Evolutionary conservation across 257 asterid genomes (phyloP), one percentile per base, ranked within the genome.

Genomic region (Fraxinus anomala): DNA sequence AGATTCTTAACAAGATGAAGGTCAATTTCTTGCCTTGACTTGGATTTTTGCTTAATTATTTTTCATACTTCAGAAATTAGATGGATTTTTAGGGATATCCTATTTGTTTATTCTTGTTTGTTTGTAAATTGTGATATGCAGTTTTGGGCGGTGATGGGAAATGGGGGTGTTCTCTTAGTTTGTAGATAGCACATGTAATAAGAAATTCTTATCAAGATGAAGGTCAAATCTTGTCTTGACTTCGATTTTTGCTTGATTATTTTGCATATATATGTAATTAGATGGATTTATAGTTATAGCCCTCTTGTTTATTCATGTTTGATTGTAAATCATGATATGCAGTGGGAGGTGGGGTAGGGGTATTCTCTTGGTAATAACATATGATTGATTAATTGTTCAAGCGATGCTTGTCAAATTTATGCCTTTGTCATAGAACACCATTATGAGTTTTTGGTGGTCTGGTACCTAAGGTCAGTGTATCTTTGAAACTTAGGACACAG

Each of bases 1-100:
- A 91, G 13, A 87, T 92, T 72, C 87, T 91, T 65, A 89, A 89
- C 82, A 92, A 91, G 91, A 92, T 92, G 94, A 92, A 89, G 97
- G 97, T 92, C 12, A 26, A 69, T 81, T 56, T 69, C 71, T 71
- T 66, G 54, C 5, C 19, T 63, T 39, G 16, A 12, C 65, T 37
- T 37, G 16, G 31, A 9, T 61, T 26, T 28, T 74, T 37, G 11
- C 47, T 75, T 21, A 42, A 24, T 69, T 24, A 31, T 73, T 37
- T 61, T 63, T 36, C 26, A 23, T 31, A 6, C 11, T 26, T 28
- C 39, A 33, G n/a, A 14, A 51, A 14, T 51, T 51, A 19, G 23
- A 51, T 14, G 63, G 63, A 51, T 17, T 21, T 54, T 19, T 54
- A 19, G 65, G 23, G 6, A 54, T 19, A 54, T 17, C 47, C 63